phyloP scores from a whole-genome alignment of 306 rosid species.

The Castanea crenata region DNA sequence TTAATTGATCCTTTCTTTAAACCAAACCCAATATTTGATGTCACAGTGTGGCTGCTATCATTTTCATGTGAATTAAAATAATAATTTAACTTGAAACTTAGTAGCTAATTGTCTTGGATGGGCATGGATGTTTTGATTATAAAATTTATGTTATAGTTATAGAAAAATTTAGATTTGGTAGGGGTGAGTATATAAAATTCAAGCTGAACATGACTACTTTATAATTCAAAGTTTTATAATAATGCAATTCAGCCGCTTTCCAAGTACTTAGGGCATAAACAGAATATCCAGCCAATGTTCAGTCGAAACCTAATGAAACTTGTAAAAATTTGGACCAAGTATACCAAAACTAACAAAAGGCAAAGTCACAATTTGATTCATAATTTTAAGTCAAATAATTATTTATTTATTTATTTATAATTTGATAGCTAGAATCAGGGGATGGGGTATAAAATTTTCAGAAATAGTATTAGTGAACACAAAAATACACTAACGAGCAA shows the following conservation, averaged over 20 bases:
- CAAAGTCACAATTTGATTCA: no score
- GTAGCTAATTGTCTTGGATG: neutral
- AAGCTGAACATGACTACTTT: neutral
- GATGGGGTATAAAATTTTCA: no score
- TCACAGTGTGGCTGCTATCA: neutral
- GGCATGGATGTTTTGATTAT: neutral
- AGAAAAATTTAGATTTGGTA: neutral
- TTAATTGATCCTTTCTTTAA: conserved; percentile 7
- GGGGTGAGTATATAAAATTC: neutral
- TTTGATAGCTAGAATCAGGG: no score
- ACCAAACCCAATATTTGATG: neutral
- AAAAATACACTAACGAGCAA: no score
- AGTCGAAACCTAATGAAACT: neutral
- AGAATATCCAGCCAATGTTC: neutral
- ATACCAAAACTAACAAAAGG: no score
- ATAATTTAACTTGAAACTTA: neutral
- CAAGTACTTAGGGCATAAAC: neutral
- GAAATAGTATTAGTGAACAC: no score
- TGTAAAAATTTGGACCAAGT: no score
- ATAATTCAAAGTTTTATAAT: neutral
- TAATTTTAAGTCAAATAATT: no score
- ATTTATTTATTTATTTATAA: no score
- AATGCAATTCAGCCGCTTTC: neutral
- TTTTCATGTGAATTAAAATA: neutral
- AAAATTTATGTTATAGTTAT: no score